Percentiles rank a stretch among this genome's conserved stretches.
Conservation (phyloP, 1,139 yeast species). For the Taphrina populina region DNA sequence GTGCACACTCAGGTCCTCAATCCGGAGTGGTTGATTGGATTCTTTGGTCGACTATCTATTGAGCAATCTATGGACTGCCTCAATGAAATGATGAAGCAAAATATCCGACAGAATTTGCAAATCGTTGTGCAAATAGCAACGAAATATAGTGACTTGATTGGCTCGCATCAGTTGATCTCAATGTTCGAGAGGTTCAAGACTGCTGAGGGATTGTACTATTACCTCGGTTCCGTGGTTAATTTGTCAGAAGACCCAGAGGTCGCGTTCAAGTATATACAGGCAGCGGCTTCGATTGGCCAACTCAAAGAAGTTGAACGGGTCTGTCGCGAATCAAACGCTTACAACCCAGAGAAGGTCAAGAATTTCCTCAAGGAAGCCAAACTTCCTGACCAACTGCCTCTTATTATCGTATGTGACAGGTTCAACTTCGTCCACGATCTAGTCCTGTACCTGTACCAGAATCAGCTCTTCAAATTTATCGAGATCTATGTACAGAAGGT, state of each 20-base stretch:
- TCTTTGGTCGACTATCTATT: slow-evolving; percentile 90
- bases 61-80: slow-evolving; percentile 89
- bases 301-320: slow-evolving; percentile 91
- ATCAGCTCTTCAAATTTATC: slow-evolving; percentile 90
- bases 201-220: slow-evolving; percentile 89
- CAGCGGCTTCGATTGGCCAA: slow-evolving; percentile 89
- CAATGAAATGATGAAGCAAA: slow-evolving; percentile 76
- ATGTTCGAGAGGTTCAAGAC: slow-evolving; percentile 91
- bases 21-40: slow-evolving; percentile 87
- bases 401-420: slow-evolving; percentile 94
- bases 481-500: slow-evolving; percentile 98
- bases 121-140: slow-evolving; percentile 95
- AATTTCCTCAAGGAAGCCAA: slow-evolving; percentile 92
- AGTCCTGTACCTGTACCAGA: slow-evolving; percentile 87
- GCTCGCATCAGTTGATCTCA: slow-evolving; percentile 78
- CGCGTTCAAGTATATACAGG: slow-evolving; percentile 90
- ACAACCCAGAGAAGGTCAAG: slow-evolving; percentile 95
- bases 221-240: slow-evolving; percentile 88
- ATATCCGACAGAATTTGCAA: slow-evolving; percentile 84
- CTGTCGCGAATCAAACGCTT: slow-evolving; percentile 89
- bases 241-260: slow-evolving; percentile 92
- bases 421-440: slow-evolving; percentile 89
- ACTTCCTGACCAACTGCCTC: slow-evolving; percentile 91
- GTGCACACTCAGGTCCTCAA: slow-evolving; percentile 84
- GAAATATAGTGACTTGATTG: slow-evolving; percentile 90